Evolutionary conservation across 1,139 yeast genomes (phyloP).

Genomic region (Geotrichum candidum): DNA sequence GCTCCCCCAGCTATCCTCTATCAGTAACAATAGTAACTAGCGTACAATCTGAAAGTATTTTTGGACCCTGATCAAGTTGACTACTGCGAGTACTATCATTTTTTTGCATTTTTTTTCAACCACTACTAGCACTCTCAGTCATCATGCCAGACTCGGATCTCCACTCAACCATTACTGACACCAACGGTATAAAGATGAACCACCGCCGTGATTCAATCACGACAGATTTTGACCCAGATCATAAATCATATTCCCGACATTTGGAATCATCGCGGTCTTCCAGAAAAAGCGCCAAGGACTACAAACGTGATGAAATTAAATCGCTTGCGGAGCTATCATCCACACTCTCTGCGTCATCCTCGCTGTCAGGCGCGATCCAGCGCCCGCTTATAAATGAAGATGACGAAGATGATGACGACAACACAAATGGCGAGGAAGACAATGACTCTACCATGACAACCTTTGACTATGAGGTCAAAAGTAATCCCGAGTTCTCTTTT

Average conservation of each 20-base stretch:
- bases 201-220: neutral
- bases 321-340: conserved; percentile 27
- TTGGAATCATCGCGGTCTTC: conserved; percentile 16
- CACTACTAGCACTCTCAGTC: neutral
- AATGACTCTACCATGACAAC: conserved; percentile 13
- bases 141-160: neutral
- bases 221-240: conserved; percentile 6
- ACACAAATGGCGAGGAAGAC: conserved; percentile 6
- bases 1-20: neutral
- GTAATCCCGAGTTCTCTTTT: neutral
- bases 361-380: conserved; percentile 25
- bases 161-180: neutral
- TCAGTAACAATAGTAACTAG: neutral
- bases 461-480: neutral
- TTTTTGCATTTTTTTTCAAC: neutral
- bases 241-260: conserved; percentile 16
- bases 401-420: conserved; percentile 15
- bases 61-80: neutral
- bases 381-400: conserved; percentile 15
- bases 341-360: conserved; percentile 30
- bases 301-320: conserved; percentile 6
- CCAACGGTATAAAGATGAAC: neutral
- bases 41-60: neutral
- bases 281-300: conserved; percentile 4
- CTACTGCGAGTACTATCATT: neutral